Percentiles rank a stretch among this genome's conserved stretches.
Evolutionary conservation across 176 grass and related monocot species (phyloP).

Genomic region (Zea mays): DNA sequence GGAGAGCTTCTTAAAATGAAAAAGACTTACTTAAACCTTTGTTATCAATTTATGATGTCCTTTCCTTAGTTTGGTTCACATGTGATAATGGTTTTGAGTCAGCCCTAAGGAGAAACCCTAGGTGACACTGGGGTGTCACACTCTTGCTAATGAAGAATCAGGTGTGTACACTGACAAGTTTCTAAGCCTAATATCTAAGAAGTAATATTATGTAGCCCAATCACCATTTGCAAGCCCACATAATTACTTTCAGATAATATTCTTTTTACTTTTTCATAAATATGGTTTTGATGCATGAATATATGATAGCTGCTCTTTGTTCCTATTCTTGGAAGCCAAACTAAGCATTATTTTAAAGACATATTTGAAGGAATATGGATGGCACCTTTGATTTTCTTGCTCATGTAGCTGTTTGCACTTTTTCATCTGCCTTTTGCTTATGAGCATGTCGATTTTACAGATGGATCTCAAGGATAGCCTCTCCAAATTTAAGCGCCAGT

Average conservation of each 20-base stretch:
- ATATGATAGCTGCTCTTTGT: neutral
- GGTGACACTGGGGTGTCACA: too few relatives aligned
- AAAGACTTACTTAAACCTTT: too few relatives aligned
- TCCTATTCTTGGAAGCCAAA: neutral
- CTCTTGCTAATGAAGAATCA: slow-evolving; percentile 89
- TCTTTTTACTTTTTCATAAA: neutral
- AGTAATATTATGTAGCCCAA: neutral
- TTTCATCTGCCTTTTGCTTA: too few relatives aligned
- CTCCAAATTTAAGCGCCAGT: too few relatives aligned
- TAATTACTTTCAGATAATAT: neutral
- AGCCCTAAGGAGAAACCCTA: too few relatives aligned
- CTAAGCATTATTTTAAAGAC: neutral
- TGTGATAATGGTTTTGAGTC: too few relatives aligned
- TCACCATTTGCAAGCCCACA: neutral
- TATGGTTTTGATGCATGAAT: neutral
- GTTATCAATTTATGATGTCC: too few relatives aligned
- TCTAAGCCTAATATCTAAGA: slow-evolving; percentile 2
- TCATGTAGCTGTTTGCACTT: too few relatives aligned
- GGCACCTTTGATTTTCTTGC: neutral
- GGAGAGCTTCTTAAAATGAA: too few relatives aligned
- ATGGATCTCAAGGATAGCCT: too few relatives aligned
- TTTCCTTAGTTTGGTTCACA: too few relatives aligned
- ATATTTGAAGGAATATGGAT: slow-evolving; percentile 8
- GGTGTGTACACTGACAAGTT: slow-evolving; percentile 38
- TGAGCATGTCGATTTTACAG: too few relatives aligned